A percentile compares a stretch with the other conserved stretches of the same genome.
Evolutionary conservation across 495 filamentous ascomycete species (phyloP).

Genomic region (Wilcoxina mikolae): DNA sequence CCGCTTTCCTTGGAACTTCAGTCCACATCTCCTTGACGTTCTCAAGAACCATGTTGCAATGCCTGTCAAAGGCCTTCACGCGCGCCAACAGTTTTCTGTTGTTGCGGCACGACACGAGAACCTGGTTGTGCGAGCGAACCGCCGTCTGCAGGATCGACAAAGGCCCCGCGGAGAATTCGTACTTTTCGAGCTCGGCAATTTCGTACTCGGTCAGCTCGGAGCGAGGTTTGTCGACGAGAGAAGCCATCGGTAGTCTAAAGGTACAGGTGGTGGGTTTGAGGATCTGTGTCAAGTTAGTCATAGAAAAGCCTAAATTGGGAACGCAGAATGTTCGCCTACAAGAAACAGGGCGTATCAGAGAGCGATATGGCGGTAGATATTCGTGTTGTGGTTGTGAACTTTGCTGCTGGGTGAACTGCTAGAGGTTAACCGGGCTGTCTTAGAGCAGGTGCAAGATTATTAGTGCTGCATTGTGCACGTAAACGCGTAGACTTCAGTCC

Average conservation of each 20-base stretch:
- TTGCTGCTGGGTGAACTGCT: background rate
- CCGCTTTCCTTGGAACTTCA: conserved; percentile 62
- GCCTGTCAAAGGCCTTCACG: conserved; percentile 80
- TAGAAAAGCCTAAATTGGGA: too few relatives aligned
- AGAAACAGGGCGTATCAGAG: too few relatives aligned
- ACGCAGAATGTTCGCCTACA: too few relatives aligned
- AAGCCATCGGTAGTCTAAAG: conserved; percentile 17
- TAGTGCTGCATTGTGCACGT: background rate
- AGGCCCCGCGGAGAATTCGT: conserved; percentile 76
- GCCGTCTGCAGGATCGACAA: conserved; percentile 88
- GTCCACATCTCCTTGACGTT: conserved; percentile 99
- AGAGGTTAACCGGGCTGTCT: too few relatives aligned
- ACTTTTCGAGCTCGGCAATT: conserved; percentile 70
- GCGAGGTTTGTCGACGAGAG: conserved; percentile 27
- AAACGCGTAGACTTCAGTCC: background rate
- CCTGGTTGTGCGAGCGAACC: conserved; percentile 71
- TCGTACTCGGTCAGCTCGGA: conserved; percentile 53
- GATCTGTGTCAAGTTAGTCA: background rate
- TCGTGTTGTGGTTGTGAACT: background rate
- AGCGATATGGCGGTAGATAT: too few relatives aligned
- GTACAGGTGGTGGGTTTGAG: background rate
- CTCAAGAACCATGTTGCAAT: conserved; percentile 97
- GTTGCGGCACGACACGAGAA: conserved; percentile 79
- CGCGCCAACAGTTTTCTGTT: conserved; percentile 71
- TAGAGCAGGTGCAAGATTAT: too few relatives aligned